phyloP scores from a whole-genome alignment of 176 grass and related monocot genomes.

The Eleusine indica region DNA sequence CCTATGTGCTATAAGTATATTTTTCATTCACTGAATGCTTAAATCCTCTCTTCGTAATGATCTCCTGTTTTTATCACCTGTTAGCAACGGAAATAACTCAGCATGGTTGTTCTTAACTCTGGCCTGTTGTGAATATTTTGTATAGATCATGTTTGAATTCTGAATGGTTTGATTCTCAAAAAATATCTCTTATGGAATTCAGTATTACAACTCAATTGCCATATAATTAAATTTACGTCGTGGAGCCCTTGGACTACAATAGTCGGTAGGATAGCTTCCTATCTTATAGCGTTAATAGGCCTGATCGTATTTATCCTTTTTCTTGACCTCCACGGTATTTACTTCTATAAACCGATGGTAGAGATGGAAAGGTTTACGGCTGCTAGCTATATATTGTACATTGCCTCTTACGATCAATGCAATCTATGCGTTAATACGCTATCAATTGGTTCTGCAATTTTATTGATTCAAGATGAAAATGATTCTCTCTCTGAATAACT shows the following conservation, averaged over 20 bases:
- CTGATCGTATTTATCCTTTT: no score
- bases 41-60: not conserved
- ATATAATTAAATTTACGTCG: not conserved
- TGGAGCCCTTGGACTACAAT: not conserved
- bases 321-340: no score
- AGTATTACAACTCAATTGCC: not conserved
- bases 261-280: no score
- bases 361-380: no score
- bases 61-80: not conserved
- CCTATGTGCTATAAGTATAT: constrained; percentile 98
- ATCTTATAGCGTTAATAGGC: no score
- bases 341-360: no score
- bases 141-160: not conserved
- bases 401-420: no score
- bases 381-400: no score
- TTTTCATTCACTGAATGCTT: not conserved
- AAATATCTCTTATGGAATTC: not conserved
- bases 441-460: not conserved
- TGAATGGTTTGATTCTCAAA: not conserved
- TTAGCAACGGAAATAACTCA: not conserved
- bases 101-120: not conserved
- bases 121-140: constrained; percentile 6
- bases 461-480: not conserved
- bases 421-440: no score
- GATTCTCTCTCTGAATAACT: not conserved